Evolutionary conservation across 2,329 filamentous ascomycete species (phyloP), one percentile per base, ranked within the genome.

Genomic region (Monilinia fructigena): DNA sequence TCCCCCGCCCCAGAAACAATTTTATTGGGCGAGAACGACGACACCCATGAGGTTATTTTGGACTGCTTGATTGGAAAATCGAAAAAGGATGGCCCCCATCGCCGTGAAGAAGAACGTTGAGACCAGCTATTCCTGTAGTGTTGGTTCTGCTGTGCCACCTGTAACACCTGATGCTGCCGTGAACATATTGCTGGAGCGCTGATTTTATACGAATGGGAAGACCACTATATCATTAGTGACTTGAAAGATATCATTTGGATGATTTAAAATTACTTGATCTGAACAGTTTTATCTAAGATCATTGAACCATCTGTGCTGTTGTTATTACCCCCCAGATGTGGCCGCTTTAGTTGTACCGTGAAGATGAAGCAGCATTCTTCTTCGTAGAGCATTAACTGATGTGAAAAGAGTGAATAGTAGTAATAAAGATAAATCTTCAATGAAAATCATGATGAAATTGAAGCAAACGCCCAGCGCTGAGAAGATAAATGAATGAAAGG

Each of bases 11-110:
- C 85, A 87, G 78, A 86, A 85, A 83, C 79, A 68, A 83, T 81
- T 64, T 77, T 73, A 73, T 85, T 79, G 85, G 0, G 85, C 82
- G 16, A 86, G 0, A 86, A 94, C 71, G 78, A 91, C 47, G 86
- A 94, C 65, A 88, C 96, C 53, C 92, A 96, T 77, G 86, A 89
- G 70, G 85, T 90, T 70, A 82, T 91, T 52, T 82, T 96, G 11
- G 88, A 96, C 71, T 86, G 90, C 4, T 80, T 97, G 45, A 90
- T 92, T 86, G 84, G 68, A 85, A 97, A 55, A 82, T 98, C n/a
- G 92, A 97, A 74, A 88, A 92, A 71, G 16, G 82, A 84, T 71
- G 82, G 8, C 85, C 85, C 53, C 85, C 84, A 72, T 87, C 85
- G 60, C 84, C 84, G 73, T 87, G 85, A 4, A 87, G 79, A 47